Evolutionary conservation across 2,329 filamentous ascomycete species (phyloP).

Genomic region (Venturia asperata): DNA sequence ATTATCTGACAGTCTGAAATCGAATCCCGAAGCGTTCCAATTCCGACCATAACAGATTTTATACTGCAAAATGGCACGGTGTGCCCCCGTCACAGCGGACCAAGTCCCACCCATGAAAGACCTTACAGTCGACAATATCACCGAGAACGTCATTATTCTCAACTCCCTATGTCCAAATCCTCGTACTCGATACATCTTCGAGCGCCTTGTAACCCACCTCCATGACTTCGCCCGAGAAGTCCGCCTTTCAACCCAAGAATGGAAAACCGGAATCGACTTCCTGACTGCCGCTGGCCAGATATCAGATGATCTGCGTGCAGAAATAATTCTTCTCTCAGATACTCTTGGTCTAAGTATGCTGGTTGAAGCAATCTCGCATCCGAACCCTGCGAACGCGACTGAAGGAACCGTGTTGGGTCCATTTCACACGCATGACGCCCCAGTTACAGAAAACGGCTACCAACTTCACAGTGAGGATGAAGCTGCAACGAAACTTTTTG

Average conservation of each 20-base stretch:
- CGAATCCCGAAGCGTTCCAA: not conserved
- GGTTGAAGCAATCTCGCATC: conserved; percentile 77
- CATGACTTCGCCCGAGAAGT: conserved; percentile 80
- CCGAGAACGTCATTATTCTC: conserved; percentile 65
- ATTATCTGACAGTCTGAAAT: not conserved
- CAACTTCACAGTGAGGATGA: conserved; percentile 11
- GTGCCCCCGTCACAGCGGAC: conserved; percentile 19
- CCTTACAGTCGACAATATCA: conserved; percentile 73
- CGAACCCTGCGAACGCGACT: conserved; percentile 62
- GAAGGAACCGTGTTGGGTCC: conserved; percentile 76
- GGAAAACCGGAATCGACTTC: conserved; percentile 68
- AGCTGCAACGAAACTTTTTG: conserved; percentile 3
- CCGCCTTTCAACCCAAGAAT: conserved; percentile 66
- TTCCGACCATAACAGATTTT: not conserved
- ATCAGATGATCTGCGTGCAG: conserved; percentile 66
- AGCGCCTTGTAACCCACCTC: conserved; percentile 66
- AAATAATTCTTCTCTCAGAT: conserved; percentile 78
- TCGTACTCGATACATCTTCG: conserved; percentile 64
- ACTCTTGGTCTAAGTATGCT: conserved; percentile 71
- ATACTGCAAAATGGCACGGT: conserved; percentile 9
- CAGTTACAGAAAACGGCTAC: conserved; percentile 25
- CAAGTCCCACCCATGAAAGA: conserved; percentile 53
- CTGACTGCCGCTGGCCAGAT: conserved; percentile 67
- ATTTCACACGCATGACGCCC: conserved; percentile 75
- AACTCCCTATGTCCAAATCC: conserved; percentile 62